Evolutionary conservation across 495 filamentous ascomycete species (phyloP).

Genomic region (Achaetomiella virescens): DNA sequence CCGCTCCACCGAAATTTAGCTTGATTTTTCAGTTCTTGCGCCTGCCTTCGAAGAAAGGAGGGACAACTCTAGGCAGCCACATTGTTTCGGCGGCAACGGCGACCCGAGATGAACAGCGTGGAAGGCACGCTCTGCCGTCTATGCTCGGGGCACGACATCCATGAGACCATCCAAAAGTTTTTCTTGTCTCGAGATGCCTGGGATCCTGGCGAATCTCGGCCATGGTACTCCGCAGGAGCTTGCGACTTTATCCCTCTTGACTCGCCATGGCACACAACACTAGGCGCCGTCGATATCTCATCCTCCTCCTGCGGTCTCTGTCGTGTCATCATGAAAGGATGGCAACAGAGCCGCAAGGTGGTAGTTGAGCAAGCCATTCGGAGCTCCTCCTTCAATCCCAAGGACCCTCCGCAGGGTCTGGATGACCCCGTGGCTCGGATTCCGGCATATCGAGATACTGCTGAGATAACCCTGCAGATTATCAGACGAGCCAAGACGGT

Average conservation of each 20-base stretch:
- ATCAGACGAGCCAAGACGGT: background rate
- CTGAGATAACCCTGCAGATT: conserved; percentile 5
- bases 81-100: background rate
- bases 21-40: no score
- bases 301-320: conserved; percentile 16
- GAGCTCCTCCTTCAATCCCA: conserved; percentile 9
- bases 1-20: no score
- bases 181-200: background rate
- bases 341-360: conserved; percentile 12
- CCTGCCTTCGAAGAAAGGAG: no score
- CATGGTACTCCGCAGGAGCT: no score
- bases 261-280: conserved; percentile 6
- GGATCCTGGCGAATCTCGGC: no score
- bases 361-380: conserved; percentile 1
- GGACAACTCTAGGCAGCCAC: no score
- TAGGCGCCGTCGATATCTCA: conserved; percentile 13
- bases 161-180: background rate
- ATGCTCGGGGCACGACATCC: background rate
- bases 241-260: background rate
- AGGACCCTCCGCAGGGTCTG: conserved; percentile 14
- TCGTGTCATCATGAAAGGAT: conserved; percentile 13
- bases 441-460: conserved; percentile 7
- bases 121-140: background rate
- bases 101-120: background rate
- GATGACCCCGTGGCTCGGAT: conserved; percentile 14